Evolutionary conservation across 768 basidiomycete species (phyloP).

Genomic region (Hebeloma cylindrosporum): DNA sequence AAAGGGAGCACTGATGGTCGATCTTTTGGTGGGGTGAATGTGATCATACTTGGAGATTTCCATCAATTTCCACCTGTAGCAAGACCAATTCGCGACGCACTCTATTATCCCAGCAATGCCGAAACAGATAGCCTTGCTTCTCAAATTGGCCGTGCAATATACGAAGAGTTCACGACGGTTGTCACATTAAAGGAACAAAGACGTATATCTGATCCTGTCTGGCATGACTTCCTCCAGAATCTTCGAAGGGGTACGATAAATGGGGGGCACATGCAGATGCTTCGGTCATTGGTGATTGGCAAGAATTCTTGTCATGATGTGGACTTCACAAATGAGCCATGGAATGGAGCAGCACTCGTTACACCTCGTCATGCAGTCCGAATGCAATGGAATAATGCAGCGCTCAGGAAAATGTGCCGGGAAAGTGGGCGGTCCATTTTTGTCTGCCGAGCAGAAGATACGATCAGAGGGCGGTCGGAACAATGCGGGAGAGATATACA

Average conservation of each 20-base stretch:
- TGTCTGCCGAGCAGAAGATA: conserved; percentile 27
- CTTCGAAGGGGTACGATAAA: conserved; percentile 25
- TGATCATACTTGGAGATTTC: conserved; percentile 41
- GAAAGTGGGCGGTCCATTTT: conserved; percentile 17
- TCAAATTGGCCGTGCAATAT: conserved; percentile 21
- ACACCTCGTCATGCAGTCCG: conserved; percentile 39
- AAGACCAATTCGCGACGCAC: conserved; percentile 16
- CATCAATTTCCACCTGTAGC: conserved; percentile 47
- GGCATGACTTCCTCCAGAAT: conserved; percentile 30
- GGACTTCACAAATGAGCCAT: conserved; percentile 26
- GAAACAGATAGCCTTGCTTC: conserved; percentile 1
- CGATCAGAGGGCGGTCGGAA: not conserved
- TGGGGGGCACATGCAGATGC: conserved; percentile 20
- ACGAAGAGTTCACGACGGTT: conserved; percentile 31
- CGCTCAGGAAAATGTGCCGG: conserved; percentile 23
- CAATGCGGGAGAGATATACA: not conserved
- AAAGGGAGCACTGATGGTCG: not conserved
- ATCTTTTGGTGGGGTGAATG: conserved; percentile 37
- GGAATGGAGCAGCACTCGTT: conserved; percentile 32
- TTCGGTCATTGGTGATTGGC: conserved; percentile 21
- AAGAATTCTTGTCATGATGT: conserved; percentile 6
- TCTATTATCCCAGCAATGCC: conserved; percentile 19
- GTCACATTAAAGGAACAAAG: conserved; percentile 38
- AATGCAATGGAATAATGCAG: conserved; percentile 34
- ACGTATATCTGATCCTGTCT: conserved; percentile 27